Percentiles rank a stretch among this genome's conserved stretches.
Conservation (phyloP, 208 protist genomes). For the Acanthamoeba castellanii region DNA sequence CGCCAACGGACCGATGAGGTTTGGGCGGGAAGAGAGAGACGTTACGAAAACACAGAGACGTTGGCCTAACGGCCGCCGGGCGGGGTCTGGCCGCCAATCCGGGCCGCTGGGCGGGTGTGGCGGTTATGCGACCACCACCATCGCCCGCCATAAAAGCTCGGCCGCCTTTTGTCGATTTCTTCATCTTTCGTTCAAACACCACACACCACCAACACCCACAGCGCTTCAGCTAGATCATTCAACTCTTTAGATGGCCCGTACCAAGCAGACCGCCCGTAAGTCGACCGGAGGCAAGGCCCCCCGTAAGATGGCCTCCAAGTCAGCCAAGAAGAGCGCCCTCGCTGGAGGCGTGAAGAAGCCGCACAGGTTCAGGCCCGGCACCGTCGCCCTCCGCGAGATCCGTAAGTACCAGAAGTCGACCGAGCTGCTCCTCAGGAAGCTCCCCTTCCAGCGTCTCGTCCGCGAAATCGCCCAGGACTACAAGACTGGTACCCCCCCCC, state of each 20-base stretch:
- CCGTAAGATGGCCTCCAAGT: conserved; percentile 97
- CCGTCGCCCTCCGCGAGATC: conserved; percentile 99
- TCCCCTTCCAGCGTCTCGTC: conserved; percentile 99
- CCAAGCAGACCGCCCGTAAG: conserved; percentile 98
- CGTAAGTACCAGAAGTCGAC: conserved; percentile 98
- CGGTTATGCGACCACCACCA: no score
- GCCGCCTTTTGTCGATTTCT: neutral
- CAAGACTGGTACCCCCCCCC: conserved; percentile 86
- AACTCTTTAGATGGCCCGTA: conserved; percentile 95
- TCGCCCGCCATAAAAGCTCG: neutral
- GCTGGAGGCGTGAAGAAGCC: conserved; percentile 95
- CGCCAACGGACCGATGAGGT: neutral
- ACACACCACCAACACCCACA: neutral
- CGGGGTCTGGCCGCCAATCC: no score
- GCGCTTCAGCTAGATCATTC: neutral
- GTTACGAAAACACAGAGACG: conserved; percentile 33
- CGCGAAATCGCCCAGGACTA: conserved; percentile 98
- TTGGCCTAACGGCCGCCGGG: neutral
- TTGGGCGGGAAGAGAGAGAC: neutral
- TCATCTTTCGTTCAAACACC: neutral
- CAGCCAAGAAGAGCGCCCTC: conserved; percentile 94
- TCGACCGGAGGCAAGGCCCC: conserved; percentile 96
- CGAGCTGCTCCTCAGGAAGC: conserved; percentile 97
- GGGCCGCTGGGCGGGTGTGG: no score
- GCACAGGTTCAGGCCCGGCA: conserved; percentile 98